phyloP scores from a whole-genome alignment of 495 filamentous ascomycete genomes.

The Penicillium parvum region DNA sequence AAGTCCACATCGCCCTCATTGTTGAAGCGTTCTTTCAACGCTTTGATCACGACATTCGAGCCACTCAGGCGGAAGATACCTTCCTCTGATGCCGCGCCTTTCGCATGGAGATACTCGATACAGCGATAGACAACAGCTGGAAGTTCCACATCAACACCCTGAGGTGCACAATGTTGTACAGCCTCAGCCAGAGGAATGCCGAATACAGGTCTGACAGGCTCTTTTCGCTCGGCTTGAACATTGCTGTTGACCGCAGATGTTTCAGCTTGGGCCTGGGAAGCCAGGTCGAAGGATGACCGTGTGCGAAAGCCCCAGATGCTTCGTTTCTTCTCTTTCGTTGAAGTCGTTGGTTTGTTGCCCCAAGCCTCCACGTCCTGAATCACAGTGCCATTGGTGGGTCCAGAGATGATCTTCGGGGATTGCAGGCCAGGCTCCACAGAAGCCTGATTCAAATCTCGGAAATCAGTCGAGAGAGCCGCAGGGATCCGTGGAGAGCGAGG shows the following conservation, averaged over 20 bases:
- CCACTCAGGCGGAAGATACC: slow-evolving; percentile 96
- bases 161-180: slow-evolving; percentile 70
- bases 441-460: slow-evolving; percentile 24
- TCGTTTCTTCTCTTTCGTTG: slow-evolving; percentile 77
- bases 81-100: slow-evolving; percentile 80
- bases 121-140: slow-evolving; percentile 97
- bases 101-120: slow-evolving; percentile 84
- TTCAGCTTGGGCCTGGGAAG: slow-evolving; percentile 36
- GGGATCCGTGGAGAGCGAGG: slow-evolving; percentile 32
- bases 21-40: slow-evolving; percentile 86
- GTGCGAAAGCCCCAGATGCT: slow-evolving; percentile 92
- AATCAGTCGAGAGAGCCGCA: slow-evolving; percentile 22
- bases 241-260: slow-evolving; percentile 31
- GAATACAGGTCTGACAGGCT: slow-evolving; percentile 70
- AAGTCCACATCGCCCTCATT: slow-evolving; percentile 91
- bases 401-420: slow-evolving; percentile 69
- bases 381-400: slow-evolving; percentile 75
- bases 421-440: slow-evolving; percentile 21
- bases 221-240: slow-evolving; percentile 47
- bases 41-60: slow-evolving; percentile 90
- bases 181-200: slow-evolving; percentile 84
- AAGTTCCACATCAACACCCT: slow-evolving; percentile 64
- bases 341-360: slow-evolving; percentile 71
- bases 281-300: slow-evolving; percentile 57
- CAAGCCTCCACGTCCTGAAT: slow-evolving; percentile 85